Percentiles rank a stretch among this genome's conserved stretches.
Conservation (phyloP, 2,329 filamentous ascomycete species). For the Ploettnerulaceae sp. region DNA sequence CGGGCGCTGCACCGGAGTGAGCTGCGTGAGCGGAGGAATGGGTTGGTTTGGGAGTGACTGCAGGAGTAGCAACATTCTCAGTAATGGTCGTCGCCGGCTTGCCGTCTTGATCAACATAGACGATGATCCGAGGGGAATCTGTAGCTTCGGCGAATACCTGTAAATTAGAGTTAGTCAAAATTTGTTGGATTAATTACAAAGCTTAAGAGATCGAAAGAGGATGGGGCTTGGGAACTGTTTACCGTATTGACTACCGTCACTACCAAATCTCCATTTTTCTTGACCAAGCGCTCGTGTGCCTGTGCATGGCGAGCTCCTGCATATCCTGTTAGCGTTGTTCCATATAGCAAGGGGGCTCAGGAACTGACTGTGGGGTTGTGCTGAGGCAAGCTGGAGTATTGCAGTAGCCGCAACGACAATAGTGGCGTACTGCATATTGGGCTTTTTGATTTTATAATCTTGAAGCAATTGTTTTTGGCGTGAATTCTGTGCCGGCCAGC, state of each 20-base stretch:
- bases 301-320: slow-evolving; percentile 26
- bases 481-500: slow-evolving; percentile 20
- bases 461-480: slow-evolving; percentile 14
- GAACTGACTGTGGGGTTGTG: slow-evolving; percentile 36
- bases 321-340: background rate
- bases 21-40: background rate
- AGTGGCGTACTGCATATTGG: slow-evolving; percentile 42
- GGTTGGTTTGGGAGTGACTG: background rate
- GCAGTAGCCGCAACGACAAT: slow-evolving; percentile 37
- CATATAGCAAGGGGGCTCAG: background rate
- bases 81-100: slow-evolving; percentile 43
- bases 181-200: too few species aligned
- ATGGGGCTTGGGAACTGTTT: too few species aligned
- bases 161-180: too few species aligned
- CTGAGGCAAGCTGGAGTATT: slow-evolving; percentile 39
- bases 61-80: slow-evolving; percentile 7
- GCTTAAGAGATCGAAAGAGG: too few species aligned
- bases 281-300: slow-evolving; percentile 24
- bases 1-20: background rate
- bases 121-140: slow-evolving; percentile 44
- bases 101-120: slow-evolving; percentile 57
- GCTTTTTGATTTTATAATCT: slow-evolving; percentile 13
- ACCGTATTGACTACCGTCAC: slow-evolving; percentile 36
- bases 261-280: slow-evolving; percentile 27
- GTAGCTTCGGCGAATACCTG: slow-evolving; percentile 37